Evolutionary conservation across 306 rosid species (phyloP).

Genomic region (Quercus robur): DNA sequence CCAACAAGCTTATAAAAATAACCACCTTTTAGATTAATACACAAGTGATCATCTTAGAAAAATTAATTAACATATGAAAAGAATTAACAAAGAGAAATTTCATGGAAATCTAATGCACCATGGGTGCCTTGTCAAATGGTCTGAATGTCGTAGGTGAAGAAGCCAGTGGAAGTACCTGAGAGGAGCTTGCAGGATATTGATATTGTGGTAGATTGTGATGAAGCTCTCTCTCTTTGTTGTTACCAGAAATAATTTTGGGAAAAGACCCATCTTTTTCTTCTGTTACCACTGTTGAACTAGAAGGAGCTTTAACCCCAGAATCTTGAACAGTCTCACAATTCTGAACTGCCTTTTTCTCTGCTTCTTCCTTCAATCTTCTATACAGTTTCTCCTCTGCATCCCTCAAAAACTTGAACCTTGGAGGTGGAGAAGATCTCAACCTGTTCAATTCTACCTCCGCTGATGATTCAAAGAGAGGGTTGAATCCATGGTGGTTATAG

Average conservation of each 20-base stretch:
- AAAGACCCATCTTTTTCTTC: conserved; percentile 40
- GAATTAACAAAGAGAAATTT: conserved; percentile 29
- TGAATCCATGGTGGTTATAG: conserved; percentile 62
- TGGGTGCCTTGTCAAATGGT: conserved; percentile 35
- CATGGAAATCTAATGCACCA: conserved; percentile 38
- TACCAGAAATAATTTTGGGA: conserved; percentile 25
- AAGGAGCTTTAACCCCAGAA: conserved; percentile 17
- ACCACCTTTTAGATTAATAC: conserved; percentile 21
- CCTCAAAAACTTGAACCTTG: conserved; percentile 75
- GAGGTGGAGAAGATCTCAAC: conserved; percentile 80
- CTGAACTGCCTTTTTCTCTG: conserved; percentile 34
- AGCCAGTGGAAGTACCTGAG: conserved; percentile 82
- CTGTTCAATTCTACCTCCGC: conserved; percentile 49
- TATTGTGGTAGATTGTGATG: conserved; percentile 32
- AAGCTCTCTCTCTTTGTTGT: conserved; percentile 39
- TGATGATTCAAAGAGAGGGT: conserved; percentile 78
- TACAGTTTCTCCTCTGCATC: conserved; percentile 88
- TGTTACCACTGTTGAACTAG: conserved; percentile 9
- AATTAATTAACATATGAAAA: conserved; percentile 20
- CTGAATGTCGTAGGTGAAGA: conserved; percentile 65
- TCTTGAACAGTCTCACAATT: conserved; percentile 25
- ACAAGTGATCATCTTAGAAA: conserved; percentile 27
- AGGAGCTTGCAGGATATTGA: conserved; percentile 56
- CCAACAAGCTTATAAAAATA: conserved; percentile 6
- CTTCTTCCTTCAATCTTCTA: conserved; percentile 65